A percentile compares a stretch with the other conserved stretches of the same genome.
Conservation (phyloP, 2,329 filamentous ascomycete species). For the Camillea tinctor region DNA sequence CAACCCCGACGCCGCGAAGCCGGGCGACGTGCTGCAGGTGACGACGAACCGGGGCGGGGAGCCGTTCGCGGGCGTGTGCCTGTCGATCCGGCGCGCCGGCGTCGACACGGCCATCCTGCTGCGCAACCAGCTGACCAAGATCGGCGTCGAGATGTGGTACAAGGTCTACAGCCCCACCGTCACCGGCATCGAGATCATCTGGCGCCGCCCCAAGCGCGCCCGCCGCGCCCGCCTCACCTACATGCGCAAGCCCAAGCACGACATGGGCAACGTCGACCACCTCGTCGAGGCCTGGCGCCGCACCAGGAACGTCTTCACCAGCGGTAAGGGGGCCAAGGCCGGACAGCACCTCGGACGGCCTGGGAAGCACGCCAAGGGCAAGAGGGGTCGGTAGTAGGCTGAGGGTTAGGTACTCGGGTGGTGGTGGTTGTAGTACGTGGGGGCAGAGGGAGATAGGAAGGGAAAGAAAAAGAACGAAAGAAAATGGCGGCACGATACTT, state of each 20-base stretch:
- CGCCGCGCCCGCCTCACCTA: constrained; percentile 86
- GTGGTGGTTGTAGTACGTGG: too few species aligned
- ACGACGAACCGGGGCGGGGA: constrained; percentile 76
- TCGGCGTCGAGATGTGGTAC: constrained; percentile 95
- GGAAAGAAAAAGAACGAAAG: not conserved
- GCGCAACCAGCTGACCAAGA: constrained; percentile 79
- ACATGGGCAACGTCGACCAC: constrained; percentile 81
- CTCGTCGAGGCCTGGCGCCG: constrained; percentile 64
- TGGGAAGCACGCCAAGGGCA: not conserved
- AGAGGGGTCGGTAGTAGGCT: not conserved
- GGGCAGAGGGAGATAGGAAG: too few species aligned
- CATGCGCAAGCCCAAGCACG: constrained; percentile 84
- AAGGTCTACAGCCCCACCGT: constrained; percentile 93
- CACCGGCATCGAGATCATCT: constrained; percentile 88
- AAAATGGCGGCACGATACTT: not conserved
- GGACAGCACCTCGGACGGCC: not conserved
- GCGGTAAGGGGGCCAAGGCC: constrained; percentile 7
- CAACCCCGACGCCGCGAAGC: constrained; percentile 76
- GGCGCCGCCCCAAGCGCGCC: constrained; percentile 79
- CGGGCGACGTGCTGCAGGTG: constrained; percentile 89
- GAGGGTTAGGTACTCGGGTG: too few species aligned
- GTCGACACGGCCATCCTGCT: constrained; percentile 86
- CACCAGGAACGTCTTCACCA: constrained; percentile 39
- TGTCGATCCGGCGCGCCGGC: constrained; percentile 84
- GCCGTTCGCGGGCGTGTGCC: constrained; percentile 83